A percentile compares a stretch with the other conserved stretches of the same genome.
phyloP scores from a whole-genome alignment of 257 asterid genomes.

The Euphrasia confusa region DNA sequence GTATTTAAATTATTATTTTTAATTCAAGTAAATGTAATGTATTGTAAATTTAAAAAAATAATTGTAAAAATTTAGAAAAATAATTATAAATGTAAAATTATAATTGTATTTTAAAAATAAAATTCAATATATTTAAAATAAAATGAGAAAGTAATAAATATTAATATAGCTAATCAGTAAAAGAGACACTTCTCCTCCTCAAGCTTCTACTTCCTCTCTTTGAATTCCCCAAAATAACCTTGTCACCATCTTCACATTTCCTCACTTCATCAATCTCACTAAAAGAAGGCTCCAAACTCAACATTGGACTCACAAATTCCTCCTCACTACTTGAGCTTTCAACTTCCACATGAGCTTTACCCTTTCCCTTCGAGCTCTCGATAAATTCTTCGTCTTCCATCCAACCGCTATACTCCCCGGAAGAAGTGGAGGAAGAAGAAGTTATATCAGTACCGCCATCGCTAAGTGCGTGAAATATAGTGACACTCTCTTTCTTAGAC shows the following conservation, averaged over 20 bases:
- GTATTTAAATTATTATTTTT: no score
- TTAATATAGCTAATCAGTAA: constrained; percentile 27
- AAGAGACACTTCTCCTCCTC: constrained; percentile 64
- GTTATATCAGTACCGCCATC: constrained; percentile 26
- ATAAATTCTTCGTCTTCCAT: constrained; percentile 25
- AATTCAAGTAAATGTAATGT: no score
- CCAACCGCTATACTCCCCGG: constrained; percentile 17
- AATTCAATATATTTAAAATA: no score
- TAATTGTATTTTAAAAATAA: no score
- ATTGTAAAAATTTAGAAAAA: no score
- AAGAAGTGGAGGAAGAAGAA: not conserved
- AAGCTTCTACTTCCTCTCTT: constrained; percentile 30
- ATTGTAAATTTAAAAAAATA: no score
- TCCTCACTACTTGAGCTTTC: constrained; percentile 30
- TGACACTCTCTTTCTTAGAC: constrained; percentile 52
- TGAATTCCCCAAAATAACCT: not conserved
- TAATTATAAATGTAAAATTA: no score
- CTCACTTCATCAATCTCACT: constrained; percentile 37
- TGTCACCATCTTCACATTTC: constrained; percentile 3
- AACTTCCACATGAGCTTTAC: constrained; percentile 38
- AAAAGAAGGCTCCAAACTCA: constrained; percentile 21
- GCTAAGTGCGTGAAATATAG: constrained; percentile 51
- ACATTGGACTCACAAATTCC: constrained; percentile 10
- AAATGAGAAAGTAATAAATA: no score
- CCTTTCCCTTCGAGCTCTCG: constrained; percentile 29